Percentiles rank a stretch among this genome's conserved stretches.
phyloP scores from a whole-genome alignment of 768 basidiomycete species.

The Phylloporus sp. region DNA sequence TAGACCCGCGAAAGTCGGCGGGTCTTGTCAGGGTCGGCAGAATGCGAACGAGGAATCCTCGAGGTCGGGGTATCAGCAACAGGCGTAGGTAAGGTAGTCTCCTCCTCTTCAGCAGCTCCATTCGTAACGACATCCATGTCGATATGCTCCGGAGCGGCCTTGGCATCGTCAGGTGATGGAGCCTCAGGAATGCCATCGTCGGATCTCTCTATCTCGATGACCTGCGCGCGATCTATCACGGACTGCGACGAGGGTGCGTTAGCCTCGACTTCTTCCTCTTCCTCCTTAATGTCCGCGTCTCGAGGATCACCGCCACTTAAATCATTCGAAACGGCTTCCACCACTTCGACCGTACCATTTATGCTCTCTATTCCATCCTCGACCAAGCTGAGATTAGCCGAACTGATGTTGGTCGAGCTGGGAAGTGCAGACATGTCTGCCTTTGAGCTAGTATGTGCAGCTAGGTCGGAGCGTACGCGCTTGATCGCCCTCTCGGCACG shows the following conservation, averaged over 20 bases:
- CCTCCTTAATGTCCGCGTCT: conserved; percentile 25
- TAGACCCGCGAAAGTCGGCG: conserved; percentile 56
- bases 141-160: conserved; percentile 7
- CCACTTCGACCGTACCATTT: conserved; percentile 21
- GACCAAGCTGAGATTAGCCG: conserved; percentile 30
- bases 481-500: conserved; percentile 86
- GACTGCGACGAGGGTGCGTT: conserved; percentile 1
- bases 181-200: conserved; percentile 17
- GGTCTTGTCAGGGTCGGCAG: conserved; percentile 68
- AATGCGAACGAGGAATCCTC: conserved; percentile 72
- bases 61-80: conserved; percentile 33
- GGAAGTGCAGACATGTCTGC: conserved; percentile 21
- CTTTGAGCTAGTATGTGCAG: conserved; percentile 54
- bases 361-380: conserved; percentile 30
- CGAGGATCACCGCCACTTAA: conserved; percentile 11
- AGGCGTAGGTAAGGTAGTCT: conserved; percentile 34
- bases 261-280: conserved; percentile 22
- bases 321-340: conserved; percentile 17
- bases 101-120: conserved; percentile 26
- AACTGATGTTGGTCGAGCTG: conserved; percentile 26
- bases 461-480: conserved; percentile 79
- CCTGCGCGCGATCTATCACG: conserved; percentile 8
- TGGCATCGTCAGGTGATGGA: conserved; percentile 6
- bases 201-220: conserved; percentile 21
- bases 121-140: conserved; percentile 24